These are phyloP conservation scores for Pistacia atlantica DNA, from an alignment of 345 rosid species.

Conservation along the genomic window DNA sequence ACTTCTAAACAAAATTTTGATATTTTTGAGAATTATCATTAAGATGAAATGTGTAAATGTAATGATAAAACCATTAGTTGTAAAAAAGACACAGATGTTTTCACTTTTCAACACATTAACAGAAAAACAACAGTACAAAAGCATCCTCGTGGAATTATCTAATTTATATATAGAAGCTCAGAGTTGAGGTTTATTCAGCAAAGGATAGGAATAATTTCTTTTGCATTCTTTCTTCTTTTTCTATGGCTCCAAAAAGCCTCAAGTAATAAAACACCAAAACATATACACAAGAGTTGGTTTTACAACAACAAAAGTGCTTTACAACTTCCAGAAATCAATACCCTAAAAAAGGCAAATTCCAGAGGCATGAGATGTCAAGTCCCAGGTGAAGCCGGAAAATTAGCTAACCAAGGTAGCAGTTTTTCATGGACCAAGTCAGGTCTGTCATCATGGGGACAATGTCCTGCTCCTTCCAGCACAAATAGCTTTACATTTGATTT, in stretches of 20 bases:
- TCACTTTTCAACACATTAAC: no score
- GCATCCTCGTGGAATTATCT: no score
- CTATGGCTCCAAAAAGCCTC: not conserved
- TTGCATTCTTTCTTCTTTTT: not conserved
- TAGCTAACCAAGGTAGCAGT: constrained; percentile 79
- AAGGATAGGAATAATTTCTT: no score
- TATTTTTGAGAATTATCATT: no score
- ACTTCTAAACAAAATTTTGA: no score
- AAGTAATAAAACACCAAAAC: not conserved
- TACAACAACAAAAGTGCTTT: not conserved
- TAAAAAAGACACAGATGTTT: no score
- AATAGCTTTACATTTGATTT: constrained; percentile 58
- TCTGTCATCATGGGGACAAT: constrained; percentile 88
- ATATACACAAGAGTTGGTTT: not conserved
- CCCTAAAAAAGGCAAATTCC: not conserved
- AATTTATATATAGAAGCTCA: not conserved
- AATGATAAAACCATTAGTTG: no score
- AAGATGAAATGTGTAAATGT: no score
- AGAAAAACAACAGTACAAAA: no score
- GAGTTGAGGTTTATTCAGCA: not conserved
- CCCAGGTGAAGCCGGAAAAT: constrained; percentile 34
- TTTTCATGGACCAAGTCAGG: constrained; percentile 72
- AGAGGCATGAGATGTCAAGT: not conserved
- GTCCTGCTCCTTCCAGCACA: constrained; percentile 79
- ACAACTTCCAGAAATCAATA: not conserved